Percentiles rank a stretch among this genome's conserved stretches.
These are phyloP conservation scores for Calocybe indica DNA, from an alignment of 768 basidiomycete genomes.

Conservation along the genomic window DNA sequence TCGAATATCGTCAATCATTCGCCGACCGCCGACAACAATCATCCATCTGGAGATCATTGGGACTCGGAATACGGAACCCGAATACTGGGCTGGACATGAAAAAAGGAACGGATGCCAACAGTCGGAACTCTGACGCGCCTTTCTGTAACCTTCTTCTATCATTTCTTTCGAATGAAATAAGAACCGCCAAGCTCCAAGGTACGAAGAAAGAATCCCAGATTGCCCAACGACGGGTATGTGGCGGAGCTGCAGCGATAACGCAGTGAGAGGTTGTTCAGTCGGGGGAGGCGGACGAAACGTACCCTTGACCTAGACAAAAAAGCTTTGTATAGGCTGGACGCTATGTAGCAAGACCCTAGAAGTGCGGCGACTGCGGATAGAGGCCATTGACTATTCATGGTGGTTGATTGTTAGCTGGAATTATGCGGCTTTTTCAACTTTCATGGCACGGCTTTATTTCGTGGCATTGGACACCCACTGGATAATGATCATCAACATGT, in stretches of 20 bases:
- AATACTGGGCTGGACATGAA: conserved; percentile 4
- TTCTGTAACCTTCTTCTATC: conserved; percentile 25
- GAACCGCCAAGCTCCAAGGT: conserved; percentile 18
- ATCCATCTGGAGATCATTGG: conserved; percentile 37
- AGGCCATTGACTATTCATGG: no score
- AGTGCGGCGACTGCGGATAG: no score
- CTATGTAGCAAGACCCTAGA: no score
- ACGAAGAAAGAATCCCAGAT: conserved; percentile 23
- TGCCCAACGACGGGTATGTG: conserved; percentile 27
- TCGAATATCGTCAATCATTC: conserved; percentile 45
- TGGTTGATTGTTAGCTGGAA: no score
- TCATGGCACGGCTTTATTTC: no score
- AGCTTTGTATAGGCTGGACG: no score
- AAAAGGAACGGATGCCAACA: background rate
- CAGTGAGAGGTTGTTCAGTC: conserved; percentile 30
- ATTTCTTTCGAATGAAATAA: conserved; percentile 18
- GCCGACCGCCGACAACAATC: conserved; percentile 33
- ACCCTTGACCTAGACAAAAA: no score
- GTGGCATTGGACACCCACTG: no score
- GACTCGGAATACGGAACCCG: conserved; percentile 30
- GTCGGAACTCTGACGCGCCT: conserved; percentile 11
- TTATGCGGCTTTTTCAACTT: no score
- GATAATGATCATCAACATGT: no score
- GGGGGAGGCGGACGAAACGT: conserved; percentile 23
- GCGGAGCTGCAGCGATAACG: conserved; percentile 7